These are phyloP conservation scores for Backusella sp. DNA, from an alignment of 192 early-diverging fungal genomes.

Conservation along the genomic window DNA sequence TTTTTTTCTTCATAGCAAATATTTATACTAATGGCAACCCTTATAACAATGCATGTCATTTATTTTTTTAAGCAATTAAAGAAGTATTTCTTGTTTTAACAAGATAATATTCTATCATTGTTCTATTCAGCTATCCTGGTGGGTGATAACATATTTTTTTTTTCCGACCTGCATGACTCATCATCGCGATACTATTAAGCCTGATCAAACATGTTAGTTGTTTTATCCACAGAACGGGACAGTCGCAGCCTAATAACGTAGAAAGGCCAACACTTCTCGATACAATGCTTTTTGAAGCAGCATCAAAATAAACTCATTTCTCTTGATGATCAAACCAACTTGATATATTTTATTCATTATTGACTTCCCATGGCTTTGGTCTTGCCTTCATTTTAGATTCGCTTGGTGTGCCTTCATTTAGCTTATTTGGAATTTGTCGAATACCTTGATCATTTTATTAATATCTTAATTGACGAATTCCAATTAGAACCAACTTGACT, in stretches of 20 bases:
- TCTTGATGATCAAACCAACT: background rate
- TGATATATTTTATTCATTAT: background rate
- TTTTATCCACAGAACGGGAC: background rate
- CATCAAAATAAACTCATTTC: background rate
- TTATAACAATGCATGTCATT: background rate
- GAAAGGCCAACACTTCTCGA: too few relatives aligned
- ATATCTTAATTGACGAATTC: background rate
- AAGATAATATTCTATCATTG: background rate
- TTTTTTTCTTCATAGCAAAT: too few relatives aligned
- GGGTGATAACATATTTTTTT: background rate
- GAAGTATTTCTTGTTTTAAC: background rate
- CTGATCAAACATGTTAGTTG: background rate
- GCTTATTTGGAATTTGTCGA: conserved; percentile 37
- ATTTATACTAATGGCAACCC: too few relatives aligned
- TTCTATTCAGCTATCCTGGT: background rate
- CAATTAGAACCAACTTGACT: background rate
- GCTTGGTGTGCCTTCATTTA: conserved; percentile 39
- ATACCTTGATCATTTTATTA: conserved; percentile 23
- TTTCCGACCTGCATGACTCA: background rate
- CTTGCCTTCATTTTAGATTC: conserved; percentile 27
- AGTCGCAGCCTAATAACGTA: background rate
- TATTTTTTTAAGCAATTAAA: background rate
- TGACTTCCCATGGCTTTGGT: conserved; percentile 39
- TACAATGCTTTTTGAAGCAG: too few relatives aligned
- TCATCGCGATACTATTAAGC: background rate